A percentile compares a stretch with the other conserved stretches of the same genome.
phyloP scores from a whole-genome alignment of 2,329 filamentous ascomycete genomes.

The Diaporthe aspalathi region DNA sequence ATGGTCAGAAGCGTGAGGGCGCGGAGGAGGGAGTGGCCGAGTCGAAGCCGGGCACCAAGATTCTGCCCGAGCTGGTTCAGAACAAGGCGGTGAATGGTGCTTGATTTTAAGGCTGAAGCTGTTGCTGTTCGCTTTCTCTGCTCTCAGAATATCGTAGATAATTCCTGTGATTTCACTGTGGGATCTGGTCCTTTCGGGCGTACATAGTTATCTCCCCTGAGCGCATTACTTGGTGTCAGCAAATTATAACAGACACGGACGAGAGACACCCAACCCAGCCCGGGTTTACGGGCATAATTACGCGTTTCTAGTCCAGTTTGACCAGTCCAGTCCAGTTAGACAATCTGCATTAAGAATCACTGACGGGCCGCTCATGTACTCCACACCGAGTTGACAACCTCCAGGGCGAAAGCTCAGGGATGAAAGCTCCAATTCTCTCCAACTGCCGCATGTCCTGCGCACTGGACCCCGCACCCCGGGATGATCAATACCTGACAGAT shows the following conservation, averaged over 20 bases:
- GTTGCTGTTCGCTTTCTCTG: too few species aligned
- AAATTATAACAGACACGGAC: too few species aligned
- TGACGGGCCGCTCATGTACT: neutral
- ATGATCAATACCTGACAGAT: conserved; percentile 29
- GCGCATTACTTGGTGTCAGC: neutral
- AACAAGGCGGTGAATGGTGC: conserved; percentile 40
- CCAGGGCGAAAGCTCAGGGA: neutral
- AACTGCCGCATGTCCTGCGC: neutral
- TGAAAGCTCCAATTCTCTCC: neutral
- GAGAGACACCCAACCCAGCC: neutral
- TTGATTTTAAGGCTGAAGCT: conserved; percentile 28
- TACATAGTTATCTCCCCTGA: neutral
- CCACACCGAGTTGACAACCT: neutral
- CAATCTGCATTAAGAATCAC: neutral
- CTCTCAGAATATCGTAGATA: neutral
- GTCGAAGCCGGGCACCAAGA: conserved; percentile 47
- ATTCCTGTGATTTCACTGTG: neutral
- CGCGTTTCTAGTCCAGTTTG: too few species aligned
- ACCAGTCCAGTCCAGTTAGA: neutral
- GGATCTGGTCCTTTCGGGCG: neutral
- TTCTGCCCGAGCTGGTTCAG: conserved; percentile 52
- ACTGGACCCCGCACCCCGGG: neutral
- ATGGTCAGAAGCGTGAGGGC: conserved; percentile 50
- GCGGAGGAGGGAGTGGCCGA: conserved; percentile 45
- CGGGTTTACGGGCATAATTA: conserved; percentile 1